Conservation (phyloP, 2,329 filamentous ascomycete genomes). For the Metarhizium brunneum region DNA sequence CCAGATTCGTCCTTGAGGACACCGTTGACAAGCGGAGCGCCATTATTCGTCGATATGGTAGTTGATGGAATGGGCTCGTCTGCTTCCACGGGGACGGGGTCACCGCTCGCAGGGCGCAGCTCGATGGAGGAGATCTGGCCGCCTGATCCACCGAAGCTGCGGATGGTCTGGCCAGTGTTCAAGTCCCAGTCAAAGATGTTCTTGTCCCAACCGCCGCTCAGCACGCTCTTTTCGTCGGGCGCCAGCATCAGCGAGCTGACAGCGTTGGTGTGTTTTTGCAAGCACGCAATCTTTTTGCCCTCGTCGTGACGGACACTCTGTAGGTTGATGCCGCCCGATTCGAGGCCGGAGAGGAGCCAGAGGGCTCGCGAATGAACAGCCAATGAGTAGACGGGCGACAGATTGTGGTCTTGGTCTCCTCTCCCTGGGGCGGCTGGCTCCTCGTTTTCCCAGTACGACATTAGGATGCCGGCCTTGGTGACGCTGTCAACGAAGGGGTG, state of each 20-base stretch:
- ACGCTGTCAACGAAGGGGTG: conserved; percentile 98
- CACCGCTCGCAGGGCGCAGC: conserved; percentile 64
- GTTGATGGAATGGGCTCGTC: conserved; percentile 50
- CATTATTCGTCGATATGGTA: conserved; percentile 71
- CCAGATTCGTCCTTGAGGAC: conserved; percentile 16
- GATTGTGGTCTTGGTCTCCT: conserved; percentile 46
- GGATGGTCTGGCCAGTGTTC: conserved; percentile 69
- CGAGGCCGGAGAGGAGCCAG: conserved; percentile 84
- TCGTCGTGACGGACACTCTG: conserved; percentile 92
- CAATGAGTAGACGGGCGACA: conserved; percentile 92
- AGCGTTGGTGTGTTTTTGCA: conserved; percentile 80
- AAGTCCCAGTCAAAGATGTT: conserved; percentile 90
- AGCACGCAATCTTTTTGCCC: conserved; percentile 74
- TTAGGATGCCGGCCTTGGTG: conserved; percentile 83
- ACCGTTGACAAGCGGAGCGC: conserved; percentile 48
- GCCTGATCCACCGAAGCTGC: conserved; percentile 67
- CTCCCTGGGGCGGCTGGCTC: conserved; percentile 47
- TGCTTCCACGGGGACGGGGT: conserved; percentile 67
- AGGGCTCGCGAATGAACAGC: conserved; percentile 83
- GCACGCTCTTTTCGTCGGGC: conserved; percentile 74
- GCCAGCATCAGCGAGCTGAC: conserved; percentile 80
- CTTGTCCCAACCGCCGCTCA: conserved; percentile 97
- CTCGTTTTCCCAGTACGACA: conserved; percentile 99
- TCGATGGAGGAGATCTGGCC: conserved; percentile 86
- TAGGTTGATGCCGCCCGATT: conserved; percentile 86